Base-by-base conservation (phyloP, 345 rosid species). In the Aquilaria sinensis region DNA sequence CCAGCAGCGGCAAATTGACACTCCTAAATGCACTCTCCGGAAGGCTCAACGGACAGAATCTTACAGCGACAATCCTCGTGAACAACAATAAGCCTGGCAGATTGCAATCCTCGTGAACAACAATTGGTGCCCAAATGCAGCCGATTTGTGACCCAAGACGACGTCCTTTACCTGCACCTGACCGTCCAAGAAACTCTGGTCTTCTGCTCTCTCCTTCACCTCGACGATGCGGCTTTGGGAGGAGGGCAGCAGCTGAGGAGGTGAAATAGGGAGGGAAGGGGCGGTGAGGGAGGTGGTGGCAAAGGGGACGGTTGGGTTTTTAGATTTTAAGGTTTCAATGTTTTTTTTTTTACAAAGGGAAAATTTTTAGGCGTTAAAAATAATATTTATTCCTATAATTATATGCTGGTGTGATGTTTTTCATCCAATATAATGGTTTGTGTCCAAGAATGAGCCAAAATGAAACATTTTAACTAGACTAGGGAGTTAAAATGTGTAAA, bases 1-100 rank as follows among this genome's bases (percentile, higher is more conserved):
- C 97, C 0, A 97, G 98, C 14, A 81, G 98, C 34, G 98, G 98
- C 0, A 92, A 92, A 68, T 92, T 97, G 2, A 85, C 98, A 32
- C 74, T 92, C 31, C 80, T 92, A 1, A 87, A 85, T 75, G 91
- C 89, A 1, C 66, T 92, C 0, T 81, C 92, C 0, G 97, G 98
- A 37, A 80, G 98, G 60, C 84, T 83, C 55, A 46, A 77, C 29
- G 82, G 84, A 2, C 55, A 72, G 33, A 72, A 73, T 1, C 75
- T 84, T 71, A 67, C 90, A 2, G 97, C 96, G 46, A 80, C 89
- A 9, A 77, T 92, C 32, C 85, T 89, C 9, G 78, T 75, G 0
- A 89, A 87, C 82, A 76, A 81, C 72, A 75, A 51, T 3, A 84
- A 80, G 60, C 69, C 73, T n/a, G 59, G 78, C 0, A 85, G 79